These are phyloP conservation scores for Metschnikowia santaceciliae DNA, from an alignment of 805 yeast species.

Conservation along the genomic window DNA sequence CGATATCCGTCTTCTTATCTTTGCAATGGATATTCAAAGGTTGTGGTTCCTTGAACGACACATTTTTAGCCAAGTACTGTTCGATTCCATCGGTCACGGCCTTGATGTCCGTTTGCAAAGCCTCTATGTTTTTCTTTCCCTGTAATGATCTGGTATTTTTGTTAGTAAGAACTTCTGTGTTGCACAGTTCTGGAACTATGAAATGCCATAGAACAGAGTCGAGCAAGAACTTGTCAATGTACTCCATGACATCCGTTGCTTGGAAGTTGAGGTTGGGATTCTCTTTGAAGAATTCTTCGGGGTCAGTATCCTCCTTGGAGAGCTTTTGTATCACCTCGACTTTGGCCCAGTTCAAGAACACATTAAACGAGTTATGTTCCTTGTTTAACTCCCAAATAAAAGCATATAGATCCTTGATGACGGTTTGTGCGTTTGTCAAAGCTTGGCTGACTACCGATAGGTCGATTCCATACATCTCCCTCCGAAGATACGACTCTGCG, in stretches of 20 bases:
- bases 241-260: constrained; percentile 14
- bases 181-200: constrained; percentile 4
- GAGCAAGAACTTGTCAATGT: constrained; percentile 11
- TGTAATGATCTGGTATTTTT: not conserved
- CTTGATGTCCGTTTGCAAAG: constrained; percentile 5
- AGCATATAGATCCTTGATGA: constrained; percentile 32
- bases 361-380: constrained; percentile 44
- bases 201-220: constrained; percentile 10
- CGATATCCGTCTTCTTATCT: constrained; percentile 4
- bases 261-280: constrained; percentile 15
- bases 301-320: constrained; percentile 34
- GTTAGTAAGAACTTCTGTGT: constrained; percentile 8
- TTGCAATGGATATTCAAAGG: constrained; percentile 9
- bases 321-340: constrained; percentile 33
- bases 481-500: constrained; percentile 7
- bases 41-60: constrained; percentile 14
- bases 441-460: constrained; percentile 6
- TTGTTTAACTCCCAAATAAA: constrained; percentile 42
- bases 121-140: not conserved
- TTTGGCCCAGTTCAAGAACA: constrained; percentile 44
- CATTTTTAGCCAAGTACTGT: constrained; percentile 21
- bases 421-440: constrained; percentile 16
- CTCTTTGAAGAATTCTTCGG: constrained; percentile 11
- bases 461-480: constrained; percentile 10
- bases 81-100: constrained; percentile 25